phyloP scores from a whole-genome alignment of 2,329 filamentous ascomycete species.

The Teratosphaeria destructans region DNA sequence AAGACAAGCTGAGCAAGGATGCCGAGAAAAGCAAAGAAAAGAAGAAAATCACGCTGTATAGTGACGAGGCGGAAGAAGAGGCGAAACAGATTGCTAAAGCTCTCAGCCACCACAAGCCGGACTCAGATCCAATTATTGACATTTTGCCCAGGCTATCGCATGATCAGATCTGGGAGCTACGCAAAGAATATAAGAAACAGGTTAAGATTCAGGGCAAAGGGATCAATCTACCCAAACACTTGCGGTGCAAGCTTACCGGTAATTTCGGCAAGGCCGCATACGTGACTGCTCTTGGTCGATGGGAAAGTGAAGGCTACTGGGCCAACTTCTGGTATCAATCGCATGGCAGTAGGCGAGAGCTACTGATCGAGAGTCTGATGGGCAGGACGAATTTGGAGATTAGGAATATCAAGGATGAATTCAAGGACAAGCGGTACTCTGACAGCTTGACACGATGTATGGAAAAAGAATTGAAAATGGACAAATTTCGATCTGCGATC shows the following conservation, averaged over 20 bases:
- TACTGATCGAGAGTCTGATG: conserved; percentile 89
- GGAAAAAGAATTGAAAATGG: conserved; percentile 83
- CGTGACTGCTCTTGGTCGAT: conserved; percentile 75
- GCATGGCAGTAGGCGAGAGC: conserved; percentile 70
- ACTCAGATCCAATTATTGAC: conserved; percentile 63
- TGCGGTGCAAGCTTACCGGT: conserved; percentile 66
- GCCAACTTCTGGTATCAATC: conserved; percentile 96
- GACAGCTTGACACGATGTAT: conserved; percentile 77
- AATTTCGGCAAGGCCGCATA: conserved; percentile 87
- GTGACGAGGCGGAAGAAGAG: conserved; percentile 60
- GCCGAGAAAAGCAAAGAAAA: conserved; percentile 28
- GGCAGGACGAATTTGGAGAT: conserved; percentile 84
- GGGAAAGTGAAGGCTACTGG: conserved; percentile 95
- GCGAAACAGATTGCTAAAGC: conserved; percentile 66
- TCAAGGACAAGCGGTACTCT: conserved; percentile 82
- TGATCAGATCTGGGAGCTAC: conserved; percentile 76
- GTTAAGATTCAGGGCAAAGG: conserved; percentile 74
- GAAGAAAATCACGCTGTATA: conserved; percentile 64
- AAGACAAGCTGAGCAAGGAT: conserved; percentile 9
- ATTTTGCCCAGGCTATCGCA: conserved; percentile 77
- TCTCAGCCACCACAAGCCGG: conserved; percentile 53
- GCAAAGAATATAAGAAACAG: conserved; percentile 80
- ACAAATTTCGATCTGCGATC: conserved; percentile 90
- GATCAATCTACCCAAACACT: conserved; percentile 78
- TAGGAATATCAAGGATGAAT: conserved; percentile 71